Percentiles rank a stretch among this genome's conserved stretches.
Evolutionary conservation across 306 rosid species (phyloP).

Genomic region (Quercus mongolica): DNA sequence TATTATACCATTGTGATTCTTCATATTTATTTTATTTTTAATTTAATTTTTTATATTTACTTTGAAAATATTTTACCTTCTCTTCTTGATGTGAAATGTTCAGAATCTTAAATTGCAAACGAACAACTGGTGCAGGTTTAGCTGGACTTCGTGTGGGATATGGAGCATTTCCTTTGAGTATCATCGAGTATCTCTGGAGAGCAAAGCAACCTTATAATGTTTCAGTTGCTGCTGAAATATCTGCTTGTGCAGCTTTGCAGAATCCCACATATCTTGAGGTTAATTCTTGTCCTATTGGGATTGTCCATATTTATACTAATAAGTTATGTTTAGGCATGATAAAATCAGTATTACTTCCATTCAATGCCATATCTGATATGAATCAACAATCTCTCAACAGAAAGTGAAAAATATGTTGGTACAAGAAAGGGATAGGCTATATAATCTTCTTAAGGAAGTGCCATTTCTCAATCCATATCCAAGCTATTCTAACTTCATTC

Average conservation of each 20-base stretch:
- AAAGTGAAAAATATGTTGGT: conserved; percentile 75
- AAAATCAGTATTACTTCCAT: not conserved
- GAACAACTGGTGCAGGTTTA: conserved; percentile 57
- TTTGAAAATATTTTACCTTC: not conserved
- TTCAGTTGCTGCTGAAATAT: conserved; percentile 90
- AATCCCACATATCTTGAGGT: conserved; percentile 91
- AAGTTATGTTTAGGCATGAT: not conserved
- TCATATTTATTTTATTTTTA: not conserved
- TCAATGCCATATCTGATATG: conserved; percentile 29
- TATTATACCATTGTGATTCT: not conserved
- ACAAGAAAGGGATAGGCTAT: conserved; percentile 78
- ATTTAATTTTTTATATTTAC: not conserved
- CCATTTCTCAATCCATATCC: conserved; percentile 82
- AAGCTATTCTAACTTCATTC: conserved; percentile 90
- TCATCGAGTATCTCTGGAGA: conserved; percentile 88
- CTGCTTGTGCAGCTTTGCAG: conserved; percentile 91
- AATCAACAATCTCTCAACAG: conserved; percentile 39
- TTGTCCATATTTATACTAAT: not conserved
- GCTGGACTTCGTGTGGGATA: conserved; percentile 99
- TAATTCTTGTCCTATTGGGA: not conserved
- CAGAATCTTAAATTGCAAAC: not conserved
- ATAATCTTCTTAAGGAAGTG: conserved; percentile 57
- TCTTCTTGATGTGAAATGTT: conserved; percentile 8
- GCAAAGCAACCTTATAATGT: conserved; percentile 98
- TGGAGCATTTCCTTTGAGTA: conserved; percentile 90